Evolutionary conservation across 306 rosid genomes (phyloP), one percentile per base, ranked within the genome.

Genomic region (Cicer yamashitae): DNA sequence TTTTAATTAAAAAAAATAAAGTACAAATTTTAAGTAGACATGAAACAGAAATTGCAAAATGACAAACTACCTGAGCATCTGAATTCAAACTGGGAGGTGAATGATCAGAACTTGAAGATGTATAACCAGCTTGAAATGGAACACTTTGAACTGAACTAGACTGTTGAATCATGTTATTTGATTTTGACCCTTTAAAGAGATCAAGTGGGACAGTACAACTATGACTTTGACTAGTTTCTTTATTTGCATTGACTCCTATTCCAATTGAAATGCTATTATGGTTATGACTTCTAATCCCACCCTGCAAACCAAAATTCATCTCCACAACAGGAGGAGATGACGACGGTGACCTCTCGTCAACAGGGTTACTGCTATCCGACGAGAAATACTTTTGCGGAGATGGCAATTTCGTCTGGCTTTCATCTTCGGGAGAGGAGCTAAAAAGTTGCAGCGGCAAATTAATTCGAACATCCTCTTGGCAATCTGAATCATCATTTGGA

Each of bases 11-110:
- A 38, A 38, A 30, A 34, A 71, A 77, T 51, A 51, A 18, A 34
- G 39, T 53, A 69, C 4, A 44, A 10, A 6, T 7, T 17, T 15
- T 11, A 39, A 34, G 48, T 20, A 40, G 25, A 53, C 67, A 53
- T 37, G 39, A 64, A 75, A 45, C 54, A 30, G 8, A 5, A 25
- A 60, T 10, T 62, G 45, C 41, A 52, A 71, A 70, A 64, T 61
- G n/a, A 52, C 71, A 73, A 66, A 71, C 89, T 89, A 93, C 98
- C 98, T 89, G 97, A 34, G 86, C 82, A 67, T 91, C 96, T 65
- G 98, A 91, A 80, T 86, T 93, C 80, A 93, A 83, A 77, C 96
- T 93, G 73, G 97, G 84, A 75, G 98, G 98, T 25, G 98, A 93
- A 83, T 88, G 91, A 85, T 91, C 97, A 44, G 98, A 93, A 22